phyloP scores from a whole-genome alignment of 179 eudicot species.

The Silene coronaria region DNA sequence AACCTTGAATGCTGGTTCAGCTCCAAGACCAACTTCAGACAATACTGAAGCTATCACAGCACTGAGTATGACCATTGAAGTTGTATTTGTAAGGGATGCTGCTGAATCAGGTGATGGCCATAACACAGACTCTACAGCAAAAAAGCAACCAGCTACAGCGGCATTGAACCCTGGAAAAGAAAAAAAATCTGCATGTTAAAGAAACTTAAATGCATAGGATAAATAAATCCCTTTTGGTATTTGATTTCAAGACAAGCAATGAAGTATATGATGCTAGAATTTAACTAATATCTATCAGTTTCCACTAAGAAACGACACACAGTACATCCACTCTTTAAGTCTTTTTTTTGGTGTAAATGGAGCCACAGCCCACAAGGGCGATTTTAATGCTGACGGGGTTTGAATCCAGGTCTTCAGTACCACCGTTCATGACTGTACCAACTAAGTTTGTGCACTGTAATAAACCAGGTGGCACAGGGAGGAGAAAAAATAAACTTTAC shows the following conservation, averaged over 20 bases:
- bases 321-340: neutral
- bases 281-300: neutral
- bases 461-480: neutral
- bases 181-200: conserved; percentile 1
- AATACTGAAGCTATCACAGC: conserved; percentile 92
- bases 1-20: conserved; percentile 90
- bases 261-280: conserved; percentile 1
- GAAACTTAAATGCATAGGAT: neutral
- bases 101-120: conserved; percentile 94
- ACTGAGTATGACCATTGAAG: conserved; percentile 95
- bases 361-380: too few relatives aligned
- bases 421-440: too few relatives aligned
- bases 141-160: conserved; percentile 95
- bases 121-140: conserved; percentile 89
- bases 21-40: conserved; percentile 93
- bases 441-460: too few relatives aligned
- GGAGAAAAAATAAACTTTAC: neutral
- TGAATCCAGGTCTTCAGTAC: too few relatives aligned
- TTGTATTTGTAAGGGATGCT: conserved; percentile 73
- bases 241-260: neutral
- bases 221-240: neutral
- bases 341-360: too few relatives aligned
- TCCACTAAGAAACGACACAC: neutral
- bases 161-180: conserved; percentile 72
- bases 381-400: too few relatives aligned